Conservation (phyloP, 2,329 filamentous ascomycete species). For the Pseudocercospora pini-densiflorae region DNA sequence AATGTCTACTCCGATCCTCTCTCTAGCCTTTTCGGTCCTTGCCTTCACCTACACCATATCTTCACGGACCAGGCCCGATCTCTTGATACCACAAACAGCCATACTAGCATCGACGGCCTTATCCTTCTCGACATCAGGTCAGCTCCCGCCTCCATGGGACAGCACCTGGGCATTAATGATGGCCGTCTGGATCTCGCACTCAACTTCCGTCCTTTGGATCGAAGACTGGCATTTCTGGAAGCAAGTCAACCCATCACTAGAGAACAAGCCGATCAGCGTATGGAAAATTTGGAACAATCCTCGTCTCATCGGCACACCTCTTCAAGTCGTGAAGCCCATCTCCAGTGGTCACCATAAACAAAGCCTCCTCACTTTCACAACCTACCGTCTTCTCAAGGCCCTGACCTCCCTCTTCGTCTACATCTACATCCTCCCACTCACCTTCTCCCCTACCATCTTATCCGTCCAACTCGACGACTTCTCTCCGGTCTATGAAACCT, state of each 20-base stretch:
- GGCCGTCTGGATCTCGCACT: conserved; percentile 6
- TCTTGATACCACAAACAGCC: not conserved
- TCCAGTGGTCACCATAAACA: not conserved
- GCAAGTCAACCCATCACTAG: not conserved
- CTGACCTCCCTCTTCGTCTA: not conserved
- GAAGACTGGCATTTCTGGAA: not conserved
- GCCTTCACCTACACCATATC: not conserved
- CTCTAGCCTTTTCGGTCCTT: not conserved
- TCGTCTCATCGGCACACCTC: not conserved
- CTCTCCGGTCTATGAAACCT: not conserved
- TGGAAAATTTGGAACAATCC: conserved; percentile 9
- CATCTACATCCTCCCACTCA: not conserved
- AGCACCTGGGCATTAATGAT: conserved; percentile 6
- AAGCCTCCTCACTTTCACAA: not conserved
- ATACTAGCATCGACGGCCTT: not conserved
- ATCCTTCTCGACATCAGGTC: not conserved
- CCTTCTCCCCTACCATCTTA: not conserved
- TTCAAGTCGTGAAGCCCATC: not conserved
- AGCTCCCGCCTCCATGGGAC: not conserved
- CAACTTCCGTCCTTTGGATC: not conserved
- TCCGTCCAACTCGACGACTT: not conserved
- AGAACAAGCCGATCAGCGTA: not conserved
- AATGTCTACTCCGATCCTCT: not conserved
- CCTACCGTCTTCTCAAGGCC: not conserved
- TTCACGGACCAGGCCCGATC: not conserved